These are phyloP conservation scores for Anthoceros angustus DNA, from an alignment of 225 moss, liverwort and hornwort genomes.

Conservation along the genomic window DNA sequence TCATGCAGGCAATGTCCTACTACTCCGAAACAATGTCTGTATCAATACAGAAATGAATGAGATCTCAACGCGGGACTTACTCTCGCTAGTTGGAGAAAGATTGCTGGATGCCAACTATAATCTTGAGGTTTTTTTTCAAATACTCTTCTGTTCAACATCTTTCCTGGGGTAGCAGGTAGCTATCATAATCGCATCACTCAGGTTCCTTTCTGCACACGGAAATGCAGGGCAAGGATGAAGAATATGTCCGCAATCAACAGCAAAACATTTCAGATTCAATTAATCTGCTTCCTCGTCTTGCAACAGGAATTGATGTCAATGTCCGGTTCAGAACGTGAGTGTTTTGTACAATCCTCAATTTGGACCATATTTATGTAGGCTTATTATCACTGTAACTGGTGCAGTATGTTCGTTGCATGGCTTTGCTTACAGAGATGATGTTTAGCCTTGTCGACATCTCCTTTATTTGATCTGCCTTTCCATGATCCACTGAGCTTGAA, in stretches of 20 bases:
- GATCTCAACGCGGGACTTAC: constrained; percentile 67
- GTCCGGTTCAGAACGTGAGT: constrained; percentile 85
- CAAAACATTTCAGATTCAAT: constrained; percentile 92
- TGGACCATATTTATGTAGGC: background rate
- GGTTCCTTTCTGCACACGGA: background rate
- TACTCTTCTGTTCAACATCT: background rate
- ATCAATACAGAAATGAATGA: constrained; percentile 58
- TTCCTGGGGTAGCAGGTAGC: too few relatives aligned
- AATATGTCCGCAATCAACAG: constrained; percentile 80
- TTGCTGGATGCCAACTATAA: constrained; percentile 82
- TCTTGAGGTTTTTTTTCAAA: constrained; percentile 31
- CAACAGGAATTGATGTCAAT: constrained; percentile 98
- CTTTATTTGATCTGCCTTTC: too few relatives aligned
- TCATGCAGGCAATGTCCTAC: constrained; percentile 74
- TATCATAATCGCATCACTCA: too few relatives aligned
- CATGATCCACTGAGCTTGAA: too few relatives aligned
- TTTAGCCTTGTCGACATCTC: too few relatives aligned
- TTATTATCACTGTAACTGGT: background rate
- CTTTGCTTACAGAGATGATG: too few relatives aligned
- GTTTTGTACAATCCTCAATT: constrained; percentile 11
- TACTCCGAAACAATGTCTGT: constrained; percentile 70
- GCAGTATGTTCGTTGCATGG: too few relatives aligned
- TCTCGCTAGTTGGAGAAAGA: constrained; percentile 74
- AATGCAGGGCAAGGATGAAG: constrained; percentile 67
- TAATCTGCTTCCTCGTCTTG: constrained; percentile 76